Base-by-base conservation (phyloP, 2,329 filamentous ascomycete genomes). In the Phialophora macrospora region DNA sequence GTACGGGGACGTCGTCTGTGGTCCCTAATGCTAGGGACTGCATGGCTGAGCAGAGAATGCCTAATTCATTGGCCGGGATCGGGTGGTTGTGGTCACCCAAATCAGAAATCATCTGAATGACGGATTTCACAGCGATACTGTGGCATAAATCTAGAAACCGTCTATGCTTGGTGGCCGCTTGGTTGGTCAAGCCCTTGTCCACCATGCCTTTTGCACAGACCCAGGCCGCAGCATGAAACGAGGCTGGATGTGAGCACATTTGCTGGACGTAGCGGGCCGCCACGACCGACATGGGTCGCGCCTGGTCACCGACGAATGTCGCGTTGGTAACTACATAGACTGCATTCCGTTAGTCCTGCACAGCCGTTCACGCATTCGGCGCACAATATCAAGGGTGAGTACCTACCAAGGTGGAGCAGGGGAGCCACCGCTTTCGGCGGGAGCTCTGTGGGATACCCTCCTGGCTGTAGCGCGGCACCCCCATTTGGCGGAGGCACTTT, bases 11-110 rank as follows among this genome's bases (percentile, higher is more conserved):
- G 22, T 49, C 46, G 12, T 49, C 46, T 22, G 46, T 49, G 22
- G 46, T 49, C 46, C 46, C 46, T 26, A 49, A 12, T 20, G 46
- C 46, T 12, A 49, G 46, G 7, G 46, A 49, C 46, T 49, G 46
- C 46, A 49, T 49, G 20, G 46, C 46, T 26, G 46, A 49, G 46
- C 46, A 49, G n/a, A 49, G 46, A 20, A 49, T 49, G 46, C 46
- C 46, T n/a, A 49, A 22, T 14, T 49, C 46, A 20, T 49, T 26
- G 46, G 46, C 17, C 12, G 46, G 20, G 4, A 22, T 49, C 22
- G 46, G 20, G 22, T 24, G 22, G n/a, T 24, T 26, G 46, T 14
- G n/a, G 20, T 26, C 46, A 24, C 22, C 46, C 12, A 49, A 20
- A 22, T 49, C 46, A 49, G 46, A 49, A 6, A 49, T 49, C 46